Percentiles rank a stretch among this genome's conserved stretches.
Conservation (phyloP, 768 basidiomycete genomes). For the Tephrocybe rancida region DNA sequence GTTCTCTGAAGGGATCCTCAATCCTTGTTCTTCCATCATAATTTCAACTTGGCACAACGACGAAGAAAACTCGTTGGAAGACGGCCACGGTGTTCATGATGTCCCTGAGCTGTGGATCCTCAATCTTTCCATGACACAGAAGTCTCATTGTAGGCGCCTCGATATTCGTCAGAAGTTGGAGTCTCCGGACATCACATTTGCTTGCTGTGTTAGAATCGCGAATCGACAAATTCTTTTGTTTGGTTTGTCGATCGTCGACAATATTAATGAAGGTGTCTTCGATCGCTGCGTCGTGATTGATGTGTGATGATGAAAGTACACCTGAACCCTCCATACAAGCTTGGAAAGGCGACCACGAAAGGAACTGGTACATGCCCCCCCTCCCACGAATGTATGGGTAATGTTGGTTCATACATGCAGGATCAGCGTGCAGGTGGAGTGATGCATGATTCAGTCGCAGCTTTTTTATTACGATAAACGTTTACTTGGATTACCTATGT, state of each 20-base stretch:
- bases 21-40: not conserved
- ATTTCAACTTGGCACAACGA: slow-evolving; percentile 1
- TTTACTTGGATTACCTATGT: too few relatives aligned
- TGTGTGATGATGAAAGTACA: not conserved
- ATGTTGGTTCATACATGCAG: too few relatives aligned
- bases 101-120: not conserved
- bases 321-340: too few relatives aligned
- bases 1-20: not conserved
- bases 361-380: too few relatives aligned
- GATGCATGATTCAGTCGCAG: too few relatives aligned
- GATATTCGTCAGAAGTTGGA: not conserved
- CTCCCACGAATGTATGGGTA: too few relatives aligned
- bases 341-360: too few relatives aligned
- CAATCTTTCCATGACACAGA: not conserved
- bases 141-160: not conserved
- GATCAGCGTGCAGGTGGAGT: too few relatives aligned
- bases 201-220: not conserved
- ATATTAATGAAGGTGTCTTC: not conserved
- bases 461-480: too few relatives aligned
- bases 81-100: too few relatives aligned
- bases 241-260: not conserved
- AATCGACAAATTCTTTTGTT: not conserved
- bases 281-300: slow-evolving; percentile 2
- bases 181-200: not conserved
- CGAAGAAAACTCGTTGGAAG: not conserved